A percentile compares a stretch with the other conserved stretches of the same genome.
Evolutionary conservation across 345 rosid genomes (phyloP).

Genomic region (Clarkia xantiana): DNA sequence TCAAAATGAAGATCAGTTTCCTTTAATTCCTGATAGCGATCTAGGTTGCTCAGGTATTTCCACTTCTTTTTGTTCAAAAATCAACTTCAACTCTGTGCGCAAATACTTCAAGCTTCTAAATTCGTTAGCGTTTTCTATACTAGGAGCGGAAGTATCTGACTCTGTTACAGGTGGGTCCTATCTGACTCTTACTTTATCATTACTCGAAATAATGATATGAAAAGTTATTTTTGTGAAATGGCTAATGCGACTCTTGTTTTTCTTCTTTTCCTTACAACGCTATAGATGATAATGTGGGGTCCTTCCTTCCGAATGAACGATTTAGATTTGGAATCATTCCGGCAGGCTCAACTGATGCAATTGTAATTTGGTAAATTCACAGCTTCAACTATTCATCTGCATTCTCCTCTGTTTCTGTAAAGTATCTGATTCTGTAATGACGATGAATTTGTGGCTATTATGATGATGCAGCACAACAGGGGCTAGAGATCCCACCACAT

Average conservation of each 20-base stretch:
- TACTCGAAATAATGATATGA: too few species aligned
- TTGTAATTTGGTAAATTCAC: conserved; percentile 57
- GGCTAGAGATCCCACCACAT: conserved; percentile 82
- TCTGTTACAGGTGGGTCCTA: too few species aligned
- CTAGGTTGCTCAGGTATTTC: conserved; percentile 18
- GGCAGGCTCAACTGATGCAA: conserved; percentile 89
- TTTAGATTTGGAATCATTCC: conserved; percentile 82
- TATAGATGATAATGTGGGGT: conserved; percentile 30
- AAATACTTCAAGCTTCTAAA: not conserved
- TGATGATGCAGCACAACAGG: conserved; percentile 69
- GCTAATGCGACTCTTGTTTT: too few species aligned
- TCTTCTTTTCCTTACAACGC: not conserved
- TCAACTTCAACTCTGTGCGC: not conserved
- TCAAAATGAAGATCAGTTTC: conserved; percentile 30
- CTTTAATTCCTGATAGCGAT: conserved; percentile 31
- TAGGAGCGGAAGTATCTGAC: too few species aligned
- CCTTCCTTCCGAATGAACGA: conserved; percentile 25
- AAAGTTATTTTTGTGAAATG: too few species aligned
- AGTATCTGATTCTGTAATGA: not conserved
- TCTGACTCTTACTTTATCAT: too few species aligned
- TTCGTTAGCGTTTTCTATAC: too few species aligned
- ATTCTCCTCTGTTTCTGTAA: not conserved
- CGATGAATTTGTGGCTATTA: not conserved
- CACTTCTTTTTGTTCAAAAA: not conserved
- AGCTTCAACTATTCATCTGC: not conserved